phyloP scores from a whole-genome alignment of 345 rosid genomes.

The Cardamine chenopodiifolia region DNA sequence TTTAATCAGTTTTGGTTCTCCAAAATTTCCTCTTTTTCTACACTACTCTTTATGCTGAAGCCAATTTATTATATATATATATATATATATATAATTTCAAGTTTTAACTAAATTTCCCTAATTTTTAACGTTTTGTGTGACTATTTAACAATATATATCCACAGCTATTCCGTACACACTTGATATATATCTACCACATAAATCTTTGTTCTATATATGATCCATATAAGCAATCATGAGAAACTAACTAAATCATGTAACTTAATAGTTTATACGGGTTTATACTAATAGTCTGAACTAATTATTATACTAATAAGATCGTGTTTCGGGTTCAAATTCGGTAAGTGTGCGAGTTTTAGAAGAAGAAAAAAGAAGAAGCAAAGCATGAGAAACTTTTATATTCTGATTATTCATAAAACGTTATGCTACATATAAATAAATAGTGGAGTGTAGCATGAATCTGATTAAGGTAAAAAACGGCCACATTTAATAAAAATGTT shows the following conservation, averaged over 20 bases:
- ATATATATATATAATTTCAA: not conserved
- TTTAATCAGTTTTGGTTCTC: not conserved
- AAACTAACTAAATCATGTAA: not conserved
- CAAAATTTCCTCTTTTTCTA: constrained; percentile 7
- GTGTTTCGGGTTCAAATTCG: not conserved
- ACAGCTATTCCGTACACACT: not conserved
- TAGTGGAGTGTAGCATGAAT: constrained; percentile 9
- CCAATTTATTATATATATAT: not conserved
- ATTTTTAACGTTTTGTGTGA: constrained; percentile 13
- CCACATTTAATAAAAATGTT: constrained; percentile 4
- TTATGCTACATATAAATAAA: constrained; percentile 12
- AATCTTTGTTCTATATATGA: constrained; percentile 5
- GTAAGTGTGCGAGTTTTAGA: not conserved
- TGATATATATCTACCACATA: not conserved
- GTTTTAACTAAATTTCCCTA: not conserved
- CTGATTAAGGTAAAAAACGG: constrained; percentile 22
- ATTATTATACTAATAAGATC: not conserved
- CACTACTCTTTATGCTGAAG: constrained; percentile 1
- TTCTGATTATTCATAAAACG: constrained; percentile 5
- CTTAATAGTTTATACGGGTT: not conserved
- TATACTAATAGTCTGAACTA: too few relatives aligned
- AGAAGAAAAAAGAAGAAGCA: too few relatives aligned
- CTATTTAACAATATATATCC: not conserved
- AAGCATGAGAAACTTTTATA: constrained; percentile 10
- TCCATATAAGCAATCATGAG: not conserved